phyloP scores from a whole-genome alignment of 1,139 yeast genomes.

The Hyphopichia pseudoburtonii region DNA sequence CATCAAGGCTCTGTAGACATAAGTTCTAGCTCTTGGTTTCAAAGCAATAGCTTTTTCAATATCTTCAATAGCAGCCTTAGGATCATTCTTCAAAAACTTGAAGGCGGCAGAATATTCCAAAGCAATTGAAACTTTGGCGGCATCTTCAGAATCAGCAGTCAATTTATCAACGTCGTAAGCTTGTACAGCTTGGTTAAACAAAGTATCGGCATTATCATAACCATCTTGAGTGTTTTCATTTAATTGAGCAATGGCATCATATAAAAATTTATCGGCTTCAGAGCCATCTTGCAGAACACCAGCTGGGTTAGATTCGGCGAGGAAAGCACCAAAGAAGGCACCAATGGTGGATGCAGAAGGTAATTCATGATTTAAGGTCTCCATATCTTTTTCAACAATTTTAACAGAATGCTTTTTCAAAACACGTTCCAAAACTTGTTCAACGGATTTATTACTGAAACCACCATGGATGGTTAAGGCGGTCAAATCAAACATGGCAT shows the following conservation, averaged over 20 bases:
- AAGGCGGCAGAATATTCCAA: conserved; percentile 82
- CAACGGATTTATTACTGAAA: conserved; percentile 75
- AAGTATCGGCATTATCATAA: conserved; percentile 71
- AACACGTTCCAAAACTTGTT: conserved; percentile 83
- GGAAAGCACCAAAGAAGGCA: conserved; percentile 82
- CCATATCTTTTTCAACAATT: conserved; percentile 61
- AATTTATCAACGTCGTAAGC: conserved; percentile 44
- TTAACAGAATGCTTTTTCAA: conserved; percentile 73
- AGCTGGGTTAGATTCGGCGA: conserved; percentile 43
- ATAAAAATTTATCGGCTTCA: conserved; percentile 62
- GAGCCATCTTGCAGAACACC: conserved; percentile 49
- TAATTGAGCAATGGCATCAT: conserved; percentile 66
- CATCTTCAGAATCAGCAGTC: conserved; percentile 40
- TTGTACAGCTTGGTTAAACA: conserved; percentile 65
- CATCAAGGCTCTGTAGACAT: conserved; percentile 80
- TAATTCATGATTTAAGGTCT: conserved; percentile 52
- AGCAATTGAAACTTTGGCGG: conserved; percentile 62
- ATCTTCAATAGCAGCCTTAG: conserved; percentile 57
- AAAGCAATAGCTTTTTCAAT: conserved; percentile 65
- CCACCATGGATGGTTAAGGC: conserved; percentile 78
- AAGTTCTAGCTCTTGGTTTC: conserved; percentile 78
- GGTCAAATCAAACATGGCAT: conserved; percentile 90
- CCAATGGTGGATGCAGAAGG: conserved; percentile 87
- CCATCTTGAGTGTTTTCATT: conserved; percentile 66
- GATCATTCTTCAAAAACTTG: conserved; percentile 77